Conservation (phyloP, 129 eudicot genomes). For the Calendula officinalis region DNA sequence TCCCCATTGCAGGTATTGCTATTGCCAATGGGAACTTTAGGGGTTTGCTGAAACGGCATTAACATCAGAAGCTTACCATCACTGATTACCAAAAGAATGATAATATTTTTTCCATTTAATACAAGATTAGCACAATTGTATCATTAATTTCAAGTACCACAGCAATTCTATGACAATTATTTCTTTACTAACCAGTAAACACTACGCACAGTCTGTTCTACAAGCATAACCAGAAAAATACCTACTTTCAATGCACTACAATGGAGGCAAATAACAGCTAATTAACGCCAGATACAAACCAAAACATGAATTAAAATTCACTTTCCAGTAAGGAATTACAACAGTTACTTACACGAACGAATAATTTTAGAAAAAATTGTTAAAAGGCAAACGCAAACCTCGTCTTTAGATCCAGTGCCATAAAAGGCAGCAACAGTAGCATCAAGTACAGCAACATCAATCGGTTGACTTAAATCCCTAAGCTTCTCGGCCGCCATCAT, state of each 20-base stretch:
- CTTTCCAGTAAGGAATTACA: not conserved
- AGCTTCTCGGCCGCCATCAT: constrained; percentile 96
- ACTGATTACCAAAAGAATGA: not conserved
- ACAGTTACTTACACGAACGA: constrained; percentile 4
- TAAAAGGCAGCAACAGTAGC: constrained; percentile 95
- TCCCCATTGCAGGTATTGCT: not conserved
- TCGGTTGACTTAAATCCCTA: constrained; percentile 83
- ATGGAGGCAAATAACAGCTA: constrained; percentile 1
- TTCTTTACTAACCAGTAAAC: not conserved
- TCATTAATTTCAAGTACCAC: not conserved
- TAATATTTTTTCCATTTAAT: too few relatives aligned
- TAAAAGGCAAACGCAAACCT: constrained; percentile 44
- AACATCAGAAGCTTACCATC: not conserved
- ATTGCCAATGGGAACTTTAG: too few relatives aligned
- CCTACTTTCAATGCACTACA: constrained; percentile 8
- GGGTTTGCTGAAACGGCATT: not conserved
- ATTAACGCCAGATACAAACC: not conserved
- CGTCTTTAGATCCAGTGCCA: constrained; percentile 97
- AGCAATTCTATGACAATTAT: not conserved
- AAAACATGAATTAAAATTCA: constrained; percentile 5
- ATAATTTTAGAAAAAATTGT: not conserved
- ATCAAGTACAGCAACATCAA: constrained; percentile 80
- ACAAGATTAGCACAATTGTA: too few relatives aligned
- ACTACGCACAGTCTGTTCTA: not conserved
- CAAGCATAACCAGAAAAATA: constrained; percentile 10